Base-by-base conservation (phyloP, 495 filamentous ascomycete genomes). In the Pyronema omphalodes region DNA sequence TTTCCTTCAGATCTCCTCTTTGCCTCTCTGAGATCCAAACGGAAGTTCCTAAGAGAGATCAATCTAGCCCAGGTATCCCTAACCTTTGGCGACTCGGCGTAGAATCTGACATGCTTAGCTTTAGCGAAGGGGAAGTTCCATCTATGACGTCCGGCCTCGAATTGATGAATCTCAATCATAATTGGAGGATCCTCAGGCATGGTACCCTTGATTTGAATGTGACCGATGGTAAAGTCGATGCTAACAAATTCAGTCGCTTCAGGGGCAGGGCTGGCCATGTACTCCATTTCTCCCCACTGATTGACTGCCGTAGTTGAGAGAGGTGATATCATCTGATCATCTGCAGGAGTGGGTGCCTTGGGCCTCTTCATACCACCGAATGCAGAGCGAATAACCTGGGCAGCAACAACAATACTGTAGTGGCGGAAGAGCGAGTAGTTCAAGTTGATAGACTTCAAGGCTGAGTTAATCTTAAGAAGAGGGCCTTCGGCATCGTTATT, bases 361-460 rank as follows among this genome's bases (percentile, higher is more conserved):
- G 37, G 55, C 52, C 15, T 57, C 47, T 51, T 36, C 14, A 52
- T 66, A 57, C 51, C 62, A 60, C 57, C 70, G 63, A 95, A 84
- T 6, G 87, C 84, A 55, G 81, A 79, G 51, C 75, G 74, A 9
- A 98, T 67, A 7, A 93, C 83, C 54, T 78, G 80, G 17, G 74
- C 67, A 29, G 93, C 93, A 46, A 96, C 76, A 9, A 82, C 83
- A 29, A 89, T 72, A n/a, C 87, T 81, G 62, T 94, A 96, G 62
- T 93, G 89, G 5, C 89, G 81, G 65, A 93, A 95, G 1, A 99
- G 74, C 3, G 93, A 96, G 62, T 95, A 96, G 35, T 93, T 82
- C 3, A 93, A 58, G 55, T 82, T 79, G 1, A 99, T 62, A 7
- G 81, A 83, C 62, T 81, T 83, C 33, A 88, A 71, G 41, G 83